These are phyloP conservation scores for Fusarium haematococcum DNA, from an alignment of 2,329 filamentous ascomycete species.

Conservation along the genomic window DNA sequence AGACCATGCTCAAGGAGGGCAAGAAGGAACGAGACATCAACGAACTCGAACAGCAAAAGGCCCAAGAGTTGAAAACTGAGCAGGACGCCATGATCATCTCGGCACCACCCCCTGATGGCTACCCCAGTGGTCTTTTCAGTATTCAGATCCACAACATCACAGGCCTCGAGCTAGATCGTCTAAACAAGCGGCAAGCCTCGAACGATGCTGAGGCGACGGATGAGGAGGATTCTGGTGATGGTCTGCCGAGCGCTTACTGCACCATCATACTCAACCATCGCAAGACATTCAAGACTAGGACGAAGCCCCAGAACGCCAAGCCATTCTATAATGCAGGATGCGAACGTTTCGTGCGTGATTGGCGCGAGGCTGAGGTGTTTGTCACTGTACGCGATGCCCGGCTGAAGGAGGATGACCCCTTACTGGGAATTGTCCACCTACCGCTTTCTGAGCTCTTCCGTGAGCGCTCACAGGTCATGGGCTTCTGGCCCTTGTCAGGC, in stretches of 20 bases:
- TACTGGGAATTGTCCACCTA: constrained; percentile 78
- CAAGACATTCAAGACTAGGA: constrained; percentile 76
- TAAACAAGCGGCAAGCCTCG: constrained; percentile 66
- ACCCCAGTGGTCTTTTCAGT: constrained; percentile 74
- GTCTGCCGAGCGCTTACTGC: constrained; percentile 77
- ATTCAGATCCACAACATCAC: constrained; percentile 81
- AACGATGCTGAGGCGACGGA: constrained; percentile 61
- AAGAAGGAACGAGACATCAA: constrained; percentile 64
- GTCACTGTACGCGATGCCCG: constrained; percentile 75
- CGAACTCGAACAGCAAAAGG: constrained; percentile 76
- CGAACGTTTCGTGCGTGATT: constrained; percentile 78
- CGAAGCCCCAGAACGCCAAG: constrained; percentile 82
- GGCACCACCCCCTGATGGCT: constrained; percentile 71
- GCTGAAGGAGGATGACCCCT: constrained; percentile 75
- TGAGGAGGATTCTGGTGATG: constrained; percentile 71
- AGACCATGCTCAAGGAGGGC: constrained; percentile 62
- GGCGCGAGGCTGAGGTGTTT: constrained; percentile 74
- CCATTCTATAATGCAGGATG: constrained; percentile 84
- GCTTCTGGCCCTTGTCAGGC: constrained; percentile 74
- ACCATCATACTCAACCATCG: constrained; percentile 80
- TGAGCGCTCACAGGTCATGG: constrained; percentile 72
- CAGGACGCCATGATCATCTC: constrained; percentile 76
- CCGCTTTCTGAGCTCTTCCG: constrained; percentile 72
- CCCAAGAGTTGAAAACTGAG: constrained; percentile 71
- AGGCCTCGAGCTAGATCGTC: constrained; percentile 70